Base-by-base conservation (phyloP, 179 eudicot genomes). In the Sideroxylon spinosum region DNA sequence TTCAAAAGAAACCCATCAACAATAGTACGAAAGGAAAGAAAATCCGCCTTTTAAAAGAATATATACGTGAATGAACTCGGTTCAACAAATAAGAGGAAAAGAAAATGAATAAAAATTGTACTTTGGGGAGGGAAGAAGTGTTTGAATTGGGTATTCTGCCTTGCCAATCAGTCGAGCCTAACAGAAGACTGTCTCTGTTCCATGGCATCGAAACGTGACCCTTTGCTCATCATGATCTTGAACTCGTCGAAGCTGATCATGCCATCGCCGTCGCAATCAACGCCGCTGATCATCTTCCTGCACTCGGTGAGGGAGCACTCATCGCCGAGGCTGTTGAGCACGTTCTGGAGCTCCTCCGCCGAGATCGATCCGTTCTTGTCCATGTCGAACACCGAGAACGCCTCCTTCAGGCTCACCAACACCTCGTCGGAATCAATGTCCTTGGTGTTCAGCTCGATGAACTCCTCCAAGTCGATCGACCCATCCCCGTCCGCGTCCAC, bases 401-500 rank as follows among this genome's bases (percentile, higher is more conserved):
- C 91, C 46, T 86, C 89, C 49, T 75, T 82, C 29, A 86, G 57
- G 78, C 80, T 88, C 52, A 63, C 74, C 17, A 88, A 2, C 5
- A 81, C 78, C 66, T 88, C 90, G 28, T 86, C 79, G 3, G 87
- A 81, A 68, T 86, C 92, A 7, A 89, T 78, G 4, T 82, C 92
- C 13, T 80, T 86, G 8, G 91, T 89, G 68, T 89, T 88, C 14
- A 89, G 83, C 14, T 83, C 86, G 7, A 89, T 68, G 71, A 89
- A 89, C 75, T 88, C 91, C 4, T 85, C 80, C 9, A 89, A 77
- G 82, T 86, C 87, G 26, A 89, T 88, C 77, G 76, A 83, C 9
- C 91, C 91, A 50, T 89, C 92, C 22, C 91, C 91, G 26, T 89
- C 92, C 0, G 87, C 72, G 32, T 89, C 92, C 0, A 85, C 89